Evolutionary conservation across 768 basidiomycete species (phyloP).

Genomic region (Baorangia bicolor): DNA sequence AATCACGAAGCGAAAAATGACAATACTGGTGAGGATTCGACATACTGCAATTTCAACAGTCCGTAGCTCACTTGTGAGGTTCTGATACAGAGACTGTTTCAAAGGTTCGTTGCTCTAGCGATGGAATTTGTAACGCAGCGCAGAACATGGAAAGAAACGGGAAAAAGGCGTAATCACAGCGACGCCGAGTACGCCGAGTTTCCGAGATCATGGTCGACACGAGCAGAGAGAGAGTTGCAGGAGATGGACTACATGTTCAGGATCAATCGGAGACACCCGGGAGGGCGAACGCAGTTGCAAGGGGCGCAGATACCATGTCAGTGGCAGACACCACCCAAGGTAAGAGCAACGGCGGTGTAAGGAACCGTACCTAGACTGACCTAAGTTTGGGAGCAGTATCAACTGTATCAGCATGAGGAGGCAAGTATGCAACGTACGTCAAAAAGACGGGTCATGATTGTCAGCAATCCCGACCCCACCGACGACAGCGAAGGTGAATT

Average conservation of each 20-base stretch:
- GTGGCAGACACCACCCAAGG: conserved; percentile 20
- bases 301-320: background rate
- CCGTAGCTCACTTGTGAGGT: conserved; percentile 16
- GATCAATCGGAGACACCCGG: conserved; percentile 11
- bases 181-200: conserved; percentile 22
- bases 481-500: conserved; percentile 30
- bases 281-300: conserved; percentile 6
- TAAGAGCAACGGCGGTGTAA: conserved; percentile 3
- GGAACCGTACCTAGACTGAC: conserved; percentile 8
- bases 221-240: conserved; percentile 25
- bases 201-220: conserved; percentile 27
- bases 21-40: conserved; percentile 30
- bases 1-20: conserved; percentile 26
- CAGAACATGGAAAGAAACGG: conserved; percentile 15
- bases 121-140: conserved; percentile 23
- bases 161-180: conserved; percentile 3
- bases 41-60: conserved; percentile 4
- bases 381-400: conserved; percentile 7
- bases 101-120: conserved; percentile 22
- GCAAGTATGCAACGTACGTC: conserved; percentile 16
- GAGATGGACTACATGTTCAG: conserved; percentile 27
- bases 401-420: conserved; percentile 12
- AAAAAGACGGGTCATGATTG: conserved; percentile 29
- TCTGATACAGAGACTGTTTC: conserved; percentile 22
- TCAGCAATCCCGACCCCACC: conserved; percentile 29